Conservation (phyloP, 768 basidiomycete species). For the Macrolepiota fuliginosa region DNA sequence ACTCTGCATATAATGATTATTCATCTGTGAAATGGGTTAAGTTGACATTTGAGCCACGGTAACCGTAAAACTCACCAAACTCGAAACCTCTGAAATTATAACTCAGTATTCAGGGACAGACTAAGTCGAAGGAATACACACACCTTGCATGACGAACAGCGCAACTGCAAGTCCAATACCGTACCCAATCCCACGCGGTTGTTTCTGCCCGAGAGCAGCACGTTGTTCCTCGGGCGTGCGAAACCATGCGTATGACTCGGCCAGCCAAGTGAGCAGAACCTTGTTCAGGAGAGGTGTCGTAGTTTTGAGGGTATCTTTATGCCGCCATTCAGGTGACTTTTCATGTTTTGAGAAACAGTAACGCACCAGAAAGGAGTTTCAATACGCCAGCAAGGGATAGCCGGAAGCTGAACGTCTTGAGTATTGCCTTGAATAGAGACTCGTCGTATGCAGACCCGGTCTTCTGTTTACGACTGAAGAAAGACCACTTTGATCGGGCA, state of each 20-base stretch:
- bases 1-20: constrained; percentile 47
- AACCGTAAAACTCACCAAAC: constrained; percentile 30
- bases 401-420: constrained; percentile 41
- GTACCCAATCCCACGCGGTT: constrained; percentile 53
- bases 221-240: constrained; percentile 34
- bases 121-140: constrained; percentile 3
- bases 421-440: constrained; percentile 47
- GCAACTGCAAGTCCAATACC: constrained; percentile 60
- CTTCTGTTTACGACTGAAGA: constrained; percentile 2
- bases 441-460: constrained; percentile 36
- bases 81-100: constrained; percentile 33
- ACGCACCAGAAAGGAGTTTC: constrained; percentile 40
- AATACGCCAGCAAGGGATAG: constrained; percentile 50
- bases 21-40: constrained; percentile 24
- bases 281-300: constrained; percentile 58
- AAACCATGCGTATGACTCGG: constrained; percentile 42
- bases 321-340: background rate
- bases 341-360: background rate
- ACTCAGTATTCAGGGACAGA: background rate
- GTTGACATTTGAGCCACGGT: background rate
- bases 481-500: background rate
- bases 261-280: constrained; percentile 57
- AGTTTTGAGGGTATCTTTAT: constrained; percentile 43
- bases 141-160: constrained; percentile 62
- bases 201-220: constrained; percentile 24